Percentiles rank a stretch among this genome's conserved stretches.
These are phyloP conservation scores for Volvox reticuliferus DNA, from an alignment of 139 green algal genomes.

Conservation along the genomic window DNA sequence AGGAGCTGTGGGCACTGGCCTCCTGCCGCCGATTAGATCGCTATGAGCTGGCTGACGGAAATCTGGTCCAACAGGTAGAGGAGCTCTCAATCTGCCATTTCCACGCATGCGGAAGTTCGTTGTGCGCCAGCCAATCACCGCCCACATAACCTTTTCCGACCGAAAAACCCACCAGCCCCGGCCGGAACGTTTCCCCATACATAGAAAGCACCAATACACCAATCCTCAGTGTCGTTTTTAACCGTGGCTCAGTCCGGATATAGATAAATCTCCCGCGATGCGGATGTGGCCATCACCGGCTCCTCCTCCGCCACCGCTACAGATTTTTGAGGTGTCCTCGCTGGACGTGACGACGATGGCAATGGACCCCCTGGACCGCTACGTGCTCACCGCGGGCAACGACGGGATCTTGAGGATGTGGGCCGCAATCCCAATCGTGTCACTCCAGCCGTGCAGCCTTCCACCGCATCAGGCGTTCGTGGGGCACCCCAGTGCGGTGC, in stretches of 20 bases:
- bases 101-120: too few relatives aligned
- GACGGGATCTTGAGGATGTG: conserved; percentile 69
- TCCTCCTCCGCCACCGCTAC: background rate
- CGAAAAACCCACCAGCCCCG: too few relatives aligned
- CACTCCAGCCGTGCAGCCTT: conserved; percentile 17
- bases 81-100: too few relatives aligned
- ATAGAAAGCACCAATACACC: too few relatives aligned
- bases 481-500: conserved; percentile 64
- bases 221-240: too few relatives aligned
- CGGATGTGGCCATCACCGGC: too few relatives aligned
- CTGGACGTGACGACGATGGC: conserved; percentile 50
- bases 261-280: too few relatives aligned
- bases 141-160: too few relatives aligned
- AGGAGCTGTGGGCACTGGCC: conserved; percentile 58
- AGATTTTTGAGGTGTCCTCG: conserved; percentile 43
- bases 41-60: conserved; percentile 57
- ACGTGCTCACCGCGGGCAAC: conserved; percentile 56
- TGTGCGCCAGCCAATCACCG: too few relatives aligned
- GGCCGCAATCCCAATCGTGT: background rate
- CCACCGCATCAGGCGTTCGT: conserved; percentile 61
- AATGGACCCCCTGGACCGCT: conserved; percentile 46
- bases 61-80: conserved; percentile 59
- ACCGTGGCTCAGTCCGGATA: too few relatives aligned
- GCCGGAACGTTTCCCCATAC: too few relatives aligned
- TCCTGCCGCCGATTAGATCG: conserved; percentile 44